These are phyloP conservation scores for Ogataea dorogensis DNA, from an alignment of 805 yeast species.

Conservation along the genomic window DNA sequence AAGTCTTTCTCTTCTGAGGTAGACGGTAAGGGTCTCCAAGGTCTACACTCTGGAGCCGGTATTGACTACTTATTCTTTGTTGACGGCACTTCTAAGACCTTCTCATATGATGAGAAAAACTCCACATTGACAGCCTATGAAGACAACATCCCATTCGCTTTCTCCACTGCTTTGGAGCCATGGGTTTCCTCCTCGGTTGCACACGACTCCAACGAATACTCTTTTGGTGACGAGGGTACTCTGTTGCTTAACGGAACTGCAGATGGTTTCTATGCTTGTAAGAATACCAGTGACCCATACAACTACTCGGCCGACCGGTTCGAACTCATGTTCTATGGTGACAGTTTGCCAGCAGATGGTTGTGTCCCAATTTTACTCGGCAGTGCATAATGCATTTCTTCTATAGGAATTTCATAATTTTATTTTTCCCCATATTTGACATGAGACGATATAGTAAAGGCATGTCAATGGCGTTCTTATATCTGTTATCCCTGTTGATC, in stretches of 20 bases:
- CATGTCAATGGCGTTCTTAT: constrained; percentile 19
- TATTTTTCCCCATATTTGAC: neutral
- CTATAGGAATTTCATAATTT: neutral
- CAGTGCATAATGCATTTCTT: neutral
- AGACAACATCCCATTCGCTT: neutral
- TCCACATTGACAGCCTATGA: neutral
- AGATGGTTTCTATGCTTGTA: constrained; percentile 40
- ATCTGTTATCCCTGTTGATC: constrained; percentile 15
- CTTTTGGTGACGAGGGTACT: constrained; percentile 22
- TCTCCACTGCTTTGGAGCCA: constrained; percentile 2
- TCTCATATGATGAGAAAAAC: constrained; percentile 21
- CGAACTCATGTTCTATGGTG: constrained; percentile 29
- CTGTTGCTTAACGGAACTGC: constrained; percentile 34
- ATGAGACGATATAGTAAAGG: constrained; percentile 16
- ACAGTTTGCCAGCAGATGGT: constrained; percentile 21
- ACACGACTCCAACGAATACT: constrained; percentile 5
- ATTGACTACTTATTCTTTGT: constrained; percentile 38
- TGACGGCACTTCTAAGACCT: constrained; percentile 16
- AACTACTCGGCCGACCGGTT: constrained; percentile 31
- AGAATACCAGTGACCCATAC: constrained; percentile 46
- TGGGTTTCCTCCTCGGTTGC: constrained; percentile 11
- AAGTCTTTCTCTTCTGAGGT: constrained; percentile 30
- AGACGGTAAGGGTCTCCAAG: constrained; percentile 31
- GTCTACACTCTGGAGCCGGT: constrained; percentile 46
- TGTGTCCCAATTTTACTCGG: constrained; percentile 5